Evolutionary conservation across 306 rosid species (phyloP).

Genomic region (Prunus mume): DNA sequence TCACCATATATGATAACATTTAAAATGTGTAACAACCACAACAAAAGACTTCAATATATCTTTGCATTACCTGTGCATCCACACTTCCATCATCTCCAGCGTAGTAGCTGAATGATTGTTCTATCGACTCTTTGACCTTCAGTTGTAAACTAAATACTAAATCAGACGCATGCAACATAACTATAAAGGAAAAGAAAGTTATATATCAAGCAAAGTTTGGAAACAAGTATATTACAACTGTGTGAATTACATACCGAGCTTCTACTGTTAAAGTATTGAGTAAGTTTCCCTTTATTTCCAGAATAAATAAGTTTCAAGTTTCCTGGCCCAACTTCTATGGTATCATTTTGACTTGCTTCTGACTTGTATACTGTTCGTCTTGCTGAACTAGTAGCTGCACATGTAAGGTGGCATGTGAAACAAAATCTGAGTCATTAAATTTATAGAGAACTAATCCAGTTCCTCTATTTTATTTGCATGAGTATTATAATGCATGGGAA

Average conservation of each 20-base stretch:
- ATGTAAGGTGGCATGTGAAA: background rate
- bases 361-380: slow-evolving; percentile 13
- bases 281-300: slow-evolving; percentile 32
- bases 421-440: background rate
- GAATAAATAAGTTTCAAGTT: slow-evolving; percentile 38
- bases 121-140: slow-evolving; percentile 26
- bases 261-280: slow-evolving; percentile 31
- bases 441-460: background rate
- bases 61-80: slow-evolving; percentile 25
- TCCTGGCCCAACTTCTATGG: slow-evolving; percentile 37
- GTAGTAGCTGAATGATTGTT: slow-evolving; percentile 37
- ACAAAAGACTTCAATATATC: background rate
- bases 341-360: slow-evolving; percentile 14
- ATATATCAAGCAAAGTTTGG: too few species aligned
- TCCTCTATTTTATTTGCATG: background rate
- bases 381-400: slow-evolving; percentile 31
- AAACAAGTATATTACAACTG: background rate
- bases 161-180: background rate
- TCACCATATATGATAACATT: background rate
- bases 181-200: background rate
- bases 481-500: background rate
- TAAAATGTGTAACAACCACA: background rate
- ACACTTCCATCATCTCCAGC: slow-evolving; percentile 33
- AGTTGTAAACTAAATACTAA: background rate
- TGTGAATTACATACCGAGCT: slow-evolving; percentile 25